A percentile compares a stretch with the other conserved stretches of the same genome.
phyloP scores from a whole-genome alignment of 208 protist species.

The Crithidia expoeki region DNA sequence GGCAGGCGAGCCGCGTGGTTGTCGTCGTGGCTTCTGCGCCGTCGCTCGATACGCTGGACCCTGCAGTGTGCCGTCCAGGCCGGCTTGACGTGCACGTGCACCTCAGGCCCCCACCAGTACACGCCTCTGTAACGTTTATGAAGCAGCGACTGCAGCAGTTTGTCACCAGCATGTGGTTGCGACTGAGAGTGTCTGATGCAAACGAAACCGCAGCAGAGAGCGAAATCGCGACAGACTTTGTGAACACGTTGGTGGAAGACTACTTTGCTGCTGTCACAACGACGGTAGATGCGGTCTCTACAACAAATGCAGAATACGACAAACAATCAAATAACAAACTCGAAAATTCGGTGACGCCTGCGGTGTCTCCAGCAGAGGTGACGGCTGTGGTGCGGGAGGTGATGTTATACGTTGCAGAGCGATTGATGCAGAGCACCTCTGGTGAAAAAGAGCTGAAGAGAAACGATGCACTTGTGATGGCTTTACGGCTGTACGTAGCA shows the following conservation, averaged over 20 bases:
- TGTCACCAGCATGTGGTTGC: not conserved
- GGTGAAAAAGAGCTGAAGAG: not conserved
- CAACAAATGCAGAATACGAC: no score
- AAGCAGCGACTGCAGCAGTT: constrained; percentile 25
- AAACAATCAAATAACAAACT: no score
- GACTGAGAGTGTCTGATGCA: not conserved
- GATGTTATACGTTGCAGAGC: constrained; percentile 11
- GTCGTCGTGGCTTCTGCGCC: constrained; percentile 87
- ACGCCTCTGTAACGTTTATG: constrained; percentile 21
- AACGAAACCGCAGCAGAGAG: not conserved
- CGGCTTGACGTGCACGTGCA: constrained; percentile 86
- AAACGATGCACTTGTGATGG: not conserved
- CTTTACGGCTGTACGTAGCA: constrained; percentile 1
- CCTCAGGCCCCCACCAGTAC: constrained; percentile 33
- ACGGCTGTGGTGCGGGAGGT: constrained; percentile 10
- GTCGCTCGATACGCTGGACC: constrained; percentile 62
- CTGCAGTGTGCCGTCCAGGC: constrained; percentile 84
- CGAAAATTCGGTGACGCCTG: not conserved
- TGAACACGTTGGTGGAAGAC: not conserved
- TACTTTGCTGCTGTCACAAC: constrained; percentile 2
- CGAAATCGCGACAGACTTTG: constrained; percentile 4
- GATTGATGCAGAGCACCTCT: not conserved
- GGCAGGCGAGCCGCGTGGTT: constrained; percentile 41
- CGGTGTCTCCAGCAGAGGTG: constrained; percentile 15
- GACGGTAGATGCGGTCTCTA: not conserved